Evolutionary conservation across 495 filamentous ascomycete genomes (phyloP).

Genomic region (Cenococcum geophilum): DNA sequence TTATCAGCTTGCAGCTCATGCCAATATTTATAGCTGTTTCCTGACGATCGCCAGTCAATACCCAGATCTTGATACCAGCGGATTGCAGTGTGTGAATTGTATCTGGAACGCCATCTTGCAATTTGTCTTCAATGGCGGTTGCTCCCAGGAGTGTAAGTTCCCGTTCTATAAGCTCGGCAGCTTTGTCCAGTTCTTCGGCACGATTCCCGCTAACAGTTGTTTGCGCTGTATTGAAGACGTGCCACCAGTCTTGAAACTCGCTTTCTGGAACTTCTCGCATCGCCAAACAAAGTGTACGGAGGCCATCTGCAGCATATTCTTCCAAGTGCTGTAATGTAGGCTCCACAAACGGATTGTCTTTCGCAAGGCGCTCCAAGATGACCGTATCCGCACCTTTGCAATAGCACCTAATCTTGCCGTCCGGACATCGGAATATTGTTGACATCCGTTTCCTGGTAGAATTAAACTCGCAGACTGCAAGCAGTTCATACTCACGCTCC

Average conservation of each 20-base stretch:
- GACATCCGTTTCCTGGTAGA: conserved; percentile 98
- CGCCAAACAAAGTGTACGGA: conserved; percentile 90
- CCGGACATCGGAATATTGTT: conserved; percentile 90
- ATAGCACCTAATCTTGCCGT: conserved; percentile 88
- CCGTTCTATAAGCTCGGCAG: conserved; percentile 89
- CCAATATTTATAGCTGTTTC: conserved; percentile 99
- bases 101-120: conserved; percentile 97
- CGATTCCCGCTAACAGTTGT: conserved; percentile 91
- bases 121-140: conserved; percentile 93
- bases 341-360: conserved; percentile 69
- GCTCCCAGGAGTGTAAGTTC: conserved; percentile 88
- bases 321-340: conserved; percentile 86
- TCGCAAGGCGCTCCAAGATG: conserved; percentile 77
- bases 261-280: conserved; percentile 90
- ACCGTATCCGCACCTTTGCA: conserved; percentile 98
- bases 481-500: conserved; percentile 77
- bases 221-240: conserved; percentile 79
- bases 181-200: conserved; percentile 94
- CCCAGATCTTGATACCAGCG: conserved; percentile 98
- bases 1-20: conserved; percentile 98
- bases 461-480: conserved; percentile 98
- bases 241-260: conserved; percentile 83
- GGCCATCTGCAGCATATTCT: conserved; percentile 94
- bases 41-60: conserved; percentile 94
- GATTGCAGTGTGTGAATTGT: conserved; percentile 97